Evolutionary conservation across 75 land plant genomes (phyloP).

Genomic region (Ceratopteris richardii): DNA sequence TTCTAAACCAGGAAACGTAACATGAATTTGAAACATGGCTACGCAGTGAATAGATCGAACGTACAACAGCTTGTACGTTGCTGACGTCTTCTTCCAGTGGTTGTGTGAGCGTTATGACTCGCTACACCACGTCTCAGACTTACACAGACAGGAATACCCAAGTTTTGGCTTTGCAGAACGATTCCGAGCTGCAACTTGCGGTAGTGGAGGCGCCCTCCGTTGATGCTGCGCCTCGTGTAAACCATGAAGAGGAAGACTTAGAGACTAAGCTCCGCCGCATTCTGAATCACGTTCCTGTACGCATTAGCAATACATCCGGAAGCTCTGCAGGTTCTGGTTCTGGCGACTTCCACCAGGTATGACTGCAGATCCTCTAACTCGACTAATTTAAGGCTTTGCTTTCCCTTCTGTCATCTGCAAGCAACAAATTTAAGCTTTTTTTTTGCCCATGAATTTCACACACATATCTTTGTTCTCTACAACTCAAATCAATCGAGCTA

Average conservation of each 20-base stretch:
- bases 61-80: too few relatives aligned
- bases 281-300: slow-evolving; percentile 82
- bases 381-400: too few relatives aligned
- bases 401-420: too few relatives aligned
- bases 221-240: not conserved
- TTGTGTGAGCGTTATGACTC: slow-evolving; percentile 16
- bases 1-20: too few relatives aligned
- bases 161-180: slow-evolving; percentile 4
- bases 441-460: too few relatives aligned
- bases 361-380: too few relatives aligned
- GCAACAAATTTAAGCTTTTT: too few relatives aligned
- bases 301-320: slow-evolving; percentile 92
- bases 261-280: slow-evolving; percentile 90
- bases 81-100: too few relatives aligned
- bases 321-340: slow-evolving; percentile 98
- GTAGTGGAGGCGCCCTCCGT: not conserved
- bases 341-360: slow-evolving; percentile 96
- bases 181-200: slow-evolving; percentile 2
- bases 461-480: too few relatives aligned
- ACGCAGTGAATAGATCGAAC: too few relatives aligned
- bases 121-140: slow-evolving; percentile 28
- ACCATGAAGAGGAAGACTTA: slow-evolving; percentile 63
- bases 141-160: slow-evolving; percentile 28
- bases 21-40: too few relatives aligned
- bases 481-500: too few relatives aligned